Evolutionary conservation across 2,329 filamentous ascomycete species (phyloP).

Genomic region (Cercospora berteroae): DNA sequence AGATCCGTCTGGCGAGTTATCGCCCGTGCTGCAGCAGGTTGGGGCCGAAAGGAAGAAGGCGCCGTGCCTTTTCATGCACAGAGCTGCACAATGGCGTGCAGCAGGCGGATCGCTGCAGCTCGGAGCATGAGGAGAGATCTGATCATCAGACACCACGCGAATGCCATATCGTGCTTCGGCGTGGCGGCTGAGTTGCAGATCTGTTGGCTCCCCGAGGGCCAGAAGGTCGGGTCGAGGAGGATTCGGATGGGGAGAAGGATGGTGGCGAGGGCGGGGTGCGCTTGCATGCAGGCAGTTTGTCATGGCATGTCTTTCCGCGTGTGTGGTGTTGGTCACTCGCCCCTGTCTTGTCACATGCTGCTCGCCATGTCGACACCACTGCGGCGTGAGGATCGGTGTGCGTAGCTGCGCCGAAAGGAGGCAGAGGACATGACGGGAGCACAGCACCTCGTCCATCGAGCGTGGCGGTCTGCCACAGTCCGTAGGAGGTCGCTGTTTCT

Average conservation of each 20-base stretch:
- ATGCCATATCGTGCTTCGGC: background rate
- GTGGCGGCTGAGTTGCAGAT: background rate
- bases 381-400: background rate
- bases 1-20: background rate
- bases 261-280: background rate
- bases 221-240: background rate
- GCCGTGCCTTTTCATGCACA: background rate
- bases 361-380: background rate
- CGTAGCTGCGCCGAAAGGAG: background rate
- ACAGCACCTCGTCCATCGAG: conserved; percentile 8
- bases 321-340: no score
- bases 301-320: background rate
- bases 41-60: background rate
- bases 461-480: conserved; percentile 1
- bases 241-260: background rate
- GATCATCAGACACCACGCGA: background rate
- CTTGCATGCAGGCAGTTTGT: background rate
- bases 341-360: background rate
- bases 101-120: background rate
- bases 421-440: background rate
- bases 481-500: background rate
- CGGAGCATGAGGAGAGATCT: background rate
- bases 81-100: background rate
- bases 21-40: background rate
- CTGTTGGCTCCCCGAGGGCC: no score